These are phyloP conservation scores for Ascochyta rabiei DNA, from an alignment of 2,329 filamentous ascomycete species.

Conservation along the genomic window DNA sequence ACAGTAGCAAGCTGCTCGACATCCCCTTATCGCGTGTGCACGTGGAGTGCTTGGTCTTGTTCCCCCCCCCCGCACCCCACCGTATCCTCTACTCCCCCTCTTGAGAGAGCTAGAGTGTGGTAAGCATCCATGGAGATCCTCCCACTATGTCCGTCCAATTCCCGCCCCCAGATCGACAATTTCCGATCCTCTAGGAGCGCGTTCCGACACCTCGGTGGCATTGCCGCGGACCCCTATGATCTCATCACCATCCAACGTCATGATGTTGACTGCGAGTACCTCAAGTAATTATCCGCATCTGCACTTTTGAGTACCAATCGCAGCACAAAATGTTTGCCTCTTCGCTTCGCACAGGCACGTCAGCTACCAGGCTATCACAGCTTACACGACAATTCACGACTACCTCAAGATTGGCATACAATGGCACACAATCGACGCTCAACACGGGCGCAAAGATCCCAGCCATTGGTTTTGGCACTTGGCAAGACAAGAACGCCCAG, in stretches of 20 bases:
- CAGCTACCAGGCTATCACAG: slow-evolving; percentile 23
- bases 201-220: slow-evolving; percentile 4
- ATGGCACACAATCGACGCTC: slow-evolving; percentile 56
- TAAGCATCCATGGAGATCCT: too few relatives aligned
- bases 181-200: background rate
- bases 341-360: slow-evolving; percentile 18
- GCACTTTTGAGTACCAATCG: background rate
- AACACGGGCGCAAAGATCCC: slow-evolving; percentile 77
- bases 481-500: slow-evolving; percentile 40
- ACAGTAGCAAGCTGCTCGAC: background rate
- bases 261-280: slow-evolving; percentile 1
- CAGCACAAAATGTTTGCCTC: slow-evolving; percentile 24
- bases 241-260: slow-evolving; percentile 8
- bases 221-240: slow-evolving; percentile 8
- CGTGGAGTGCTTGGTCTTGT: background rate
- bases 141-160: slow-evolving; percentile 7
- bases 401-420: slow-evolving; percentile 39
- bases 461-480: slow-evolving; percentile 65
- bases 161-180: background rate
- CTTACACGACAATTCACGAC: slow-evolving; percentile 20
- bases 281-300: slow-evolving; percentile 1
- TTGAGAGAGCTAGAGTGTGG: too few relatives aligned
- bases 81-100: background rate
- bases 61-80: background rate
- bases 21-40: slow-evolving; percentile 5